phyloP scores from a whole-genome alignment of 1,284 basidiomycete species.

The Cryptococcus sp. region DNA sequence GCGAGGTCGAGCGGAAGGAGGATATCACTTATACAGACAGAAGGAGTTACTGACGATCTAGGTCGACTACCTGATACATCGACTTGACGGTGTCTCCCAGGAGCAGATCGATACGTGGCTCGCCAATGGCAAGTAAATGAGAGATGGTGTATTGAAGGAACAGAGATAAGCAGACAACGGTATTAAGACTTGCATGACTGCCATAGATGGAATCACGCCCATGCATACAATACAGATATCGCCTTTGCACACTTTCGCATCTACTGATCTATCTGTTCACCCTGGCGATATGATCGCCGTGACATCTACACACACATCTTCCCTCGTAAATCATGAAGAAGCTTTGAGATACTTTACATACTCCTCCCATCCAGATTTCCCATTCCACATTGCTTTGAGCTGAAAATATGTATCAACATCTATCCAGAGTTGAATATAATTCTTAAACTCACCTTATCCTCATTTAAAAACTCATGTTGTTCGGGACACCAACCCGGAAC shows the following conservation, averaged over 20 bases:
- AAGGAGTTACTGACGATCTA: constrained; percentile 37
- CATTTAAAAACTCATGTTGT: constrained; percentile 37
- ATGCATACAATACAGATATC: too few species aligned
- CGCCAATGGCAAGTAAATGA: background rate
- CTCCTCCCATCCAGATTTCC: constrained; percentile 28
- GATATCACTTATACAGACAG: too few species aligned
- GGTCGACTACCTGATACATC: constrained; percentile 86
- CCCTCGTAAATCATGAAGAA: background rate
- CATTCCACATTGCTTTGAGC: constrained; percentile 34
- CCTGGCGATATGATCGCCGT: too few species aligned
- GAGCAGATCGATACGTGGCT: constrained; percentile 69
- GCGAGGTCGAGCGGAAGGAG: too few species aligned
- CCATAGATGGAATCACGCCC: too few species aligned
- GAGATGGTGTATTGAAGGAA: background rate
- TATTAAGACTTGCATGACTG: too few species aligned
- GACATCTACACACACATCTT: background rate
- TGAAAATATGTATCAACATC: constrained; percentile 1
- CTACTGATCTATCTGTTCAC: too few species aligned
- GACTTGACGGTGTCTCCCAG: constrained; percentile 73
- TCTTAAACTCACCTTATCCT: constrained; percentile 24
- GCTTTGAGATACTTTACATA: constrained; percentile 24
- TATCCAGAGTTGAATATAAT: background rate
- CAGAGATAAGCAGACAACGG: background rate
- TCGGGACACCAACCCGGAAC: constrained; percentile 36
- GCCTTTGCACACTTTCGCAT: too few species aligned